A percentile compares a stretch with the other conserved stretches of the same genome.
Evolutionary conservation across 2,329 filamentous ascomycete genomes (phyloP).

Genomic region (Nothomitra cinnamomea): DNA sequence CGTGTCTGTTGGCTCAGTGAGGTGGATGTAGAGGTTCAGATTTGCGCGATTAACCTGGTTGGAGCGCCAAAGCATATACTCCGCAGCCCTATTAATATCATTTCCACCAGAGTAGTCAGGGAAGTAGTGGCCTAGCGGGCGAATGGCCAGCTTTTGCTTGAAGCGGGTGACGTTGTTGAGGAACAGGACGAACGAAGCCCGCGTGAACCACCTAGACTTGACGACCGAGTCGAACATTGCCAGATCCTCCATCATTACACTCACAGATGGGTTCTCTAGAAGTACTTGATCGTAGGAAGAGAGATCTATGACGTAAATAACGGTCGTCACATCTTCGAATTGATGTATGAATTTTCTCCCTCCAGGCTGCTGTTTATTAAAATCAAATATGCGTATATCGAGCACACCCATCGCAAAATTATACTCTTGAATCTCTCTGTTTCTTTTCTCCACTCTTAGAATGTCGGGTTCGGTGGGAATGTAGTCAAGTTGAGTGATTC

Average conservation of each 20-base stretch:
- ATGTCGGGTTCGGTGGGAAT: conserved; percentile 7
- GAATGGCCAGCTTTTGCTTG: conserved; percentile 78
- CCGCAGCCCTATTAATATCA: conserved; percentile 93
- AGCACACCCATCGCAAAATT: conserved; percentile 96
- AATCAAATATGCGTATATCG: conserved; percentile 99
- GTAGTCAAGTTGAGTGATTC: neutral
- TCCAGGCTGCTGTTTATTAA: conserved; percentile 90
- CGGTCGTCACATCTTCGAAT: conserved; percentile 98
- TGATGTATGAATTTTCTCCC: conserved; percentile 99
- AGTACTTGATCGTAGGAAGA: conserved; percentile 98
- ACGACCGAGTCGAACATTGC: conserved; percentile 95
- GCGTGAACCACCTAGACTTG: conserved; percentile 97
- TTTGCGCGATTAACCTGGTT: conserved; percentile 96
- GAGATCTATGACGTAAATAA: conserved; percentile 97
- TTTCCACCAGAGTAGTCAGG: conserved; percentile 95
- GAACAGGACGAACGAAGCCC: conserved; percentile 95
- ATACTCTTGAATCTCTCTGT: conserved; percentile 96
- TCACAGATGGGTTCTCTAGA: conserved; percentile 73
- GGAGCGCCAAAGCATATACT: conserved; percentile 95
- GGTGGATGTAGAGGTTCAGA: conserved; percentile 87
- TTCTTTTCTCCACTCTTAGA: conserved; percentile 21
- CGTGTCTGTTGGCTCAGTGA: conserved; percentile 97
- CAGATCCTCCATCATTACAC: conserved; percentile 98
- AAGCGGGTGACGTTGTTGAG: conserved; percentile 98
- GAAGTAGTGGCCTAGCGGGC: conserved; percentile 86